phyloP scores from a whole-genome alignment of 495 filamentous ascomycete genomes.

The Penicillium robsamsonii region DNA sequence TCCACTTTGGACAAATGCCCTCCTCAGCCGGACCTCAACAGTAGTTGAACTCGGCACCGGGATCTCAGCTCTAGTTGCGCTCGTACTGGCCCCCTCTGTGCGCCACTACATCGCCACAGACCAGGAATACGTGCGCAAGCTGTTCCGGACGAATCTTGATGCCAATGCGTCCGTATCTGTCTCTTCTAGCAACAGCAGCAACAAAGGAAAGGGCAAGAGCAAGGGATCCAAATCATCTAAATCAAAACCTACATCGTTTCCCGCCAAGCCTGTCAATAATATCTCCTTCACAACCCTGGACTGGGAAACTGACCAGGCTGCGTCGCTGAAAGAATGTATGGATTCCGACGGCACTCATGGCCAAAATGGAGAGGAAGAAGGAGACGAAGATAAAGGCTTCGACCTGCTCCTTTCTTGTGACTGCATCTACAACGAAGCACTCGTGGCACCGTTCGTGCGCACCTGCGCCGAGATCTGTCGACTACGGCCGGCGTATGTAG shows the following conservation, averaged over 20 bases:
- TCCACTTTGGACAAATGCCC: slow-evolving; percentile 56
- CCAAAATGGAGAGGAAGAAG: slow-evolving; percentile 17
- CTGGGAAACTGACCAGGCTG: slow-evolving; percentile 44
- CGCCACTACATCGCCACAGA: slow-evolving; percentile 77
- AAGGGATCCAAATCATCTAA: slow-evolving; percentile 5
- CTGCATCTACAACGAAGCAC: slow-evolving; percentile 84
- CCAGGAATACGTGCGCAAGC: slow-evolving; percentile 76
- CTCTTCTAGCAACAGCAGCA: neutral
- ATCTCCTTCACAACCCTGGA: slow-evolving; percentile 45
- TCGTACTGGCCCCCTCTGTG: slow-evolving; percentile 61
- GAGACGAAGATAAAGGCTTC: slow-evolving; percentile 35
- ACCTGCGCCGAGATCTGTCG: slow-evolving; percentile 78
- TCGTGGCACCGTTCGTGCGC: slow-evolving; percentile 78
- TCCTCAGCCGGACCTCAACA: slow-evolving; percentile 54
- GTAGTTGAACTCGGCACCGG: slow-evolving; percentile 87
- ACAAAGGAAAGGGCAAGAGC: slow-evolving; percentile 27
- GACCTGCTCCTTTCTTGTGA: slow-evolving; percentile 78
- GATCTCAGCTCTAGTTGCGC: slow-evolving; percentile 71
- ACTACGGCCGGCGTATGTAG: slow-evolving; percentile 41
- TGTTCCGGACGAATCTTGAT: slow-evolving; percentile 71
- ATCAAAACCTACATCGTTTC: neutral
- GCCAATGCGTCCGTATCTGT: slow-evolving; percentile 48
- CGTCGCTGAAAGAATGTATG: slow-evolving; percentile 30
- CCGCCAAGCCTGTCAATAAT: slow-evolving; percentile 19
- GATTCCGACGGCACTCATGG: slow-evolving; percentile 9